Conservation (phyloP, 2,329 filamentous ascomycete species). For the Xylariaceae sp. region DNA sequence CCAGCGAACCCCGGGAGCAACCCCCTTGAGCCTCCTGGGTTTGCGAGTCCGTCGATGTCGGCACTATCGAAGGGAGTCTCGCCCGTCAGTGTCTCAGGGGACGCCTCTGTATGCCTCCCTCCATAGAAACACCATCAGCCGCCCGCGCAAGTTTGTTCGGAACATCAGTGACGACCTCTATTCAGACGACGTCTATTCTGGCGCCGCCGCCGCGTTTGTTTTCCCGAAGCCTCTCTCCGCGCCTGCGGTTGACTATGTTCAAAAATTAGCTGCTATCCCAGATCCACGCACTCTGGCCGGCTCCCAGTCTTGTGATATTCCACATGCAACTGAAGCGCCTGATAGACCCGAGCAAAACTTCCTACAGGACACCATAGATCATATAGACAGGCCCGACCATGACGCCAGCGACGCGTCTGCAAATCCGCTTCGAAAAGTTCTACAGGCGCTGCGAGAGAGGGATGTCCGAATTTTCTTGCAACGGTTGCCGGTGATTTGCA, state of each 20-base stretch:
- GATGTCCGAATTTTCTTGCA: conserved; percentile 24
- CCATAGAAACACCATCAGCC: not conserved
- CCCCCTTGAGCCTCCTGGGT: conserved; percentile 26
- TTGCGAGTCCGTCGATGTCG: conserved; percentile 24
- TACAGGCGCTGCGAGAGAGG: conserved; percentile 22
- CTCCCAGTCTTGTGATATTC: not conserved
- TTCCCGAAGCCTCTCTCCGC: conserved; percentile 1
- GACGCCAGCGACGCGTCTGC: not conserved
- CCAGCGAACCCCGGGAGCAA: conserved; percentile 24
- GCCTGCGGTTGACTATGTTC: conserved; percentile 15
- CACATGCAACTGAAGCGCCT: not conserved
- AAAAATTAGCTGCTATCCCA: conserved; percentile 8
- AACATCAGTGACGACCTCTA: not conserved
- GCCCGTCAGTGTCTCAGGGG: not conserved
- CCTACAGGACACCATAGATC: not conserved
- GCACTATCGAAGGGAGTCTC: conserved; percentile 1
- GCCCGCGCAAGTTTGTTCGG: not conserved
- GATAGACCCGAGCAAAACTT: not conserved
- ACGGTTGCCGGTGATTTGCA: conserved; percentile 20
- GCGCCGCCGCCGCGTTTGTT: not conserved
- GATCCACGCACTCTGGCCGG: not conserved
- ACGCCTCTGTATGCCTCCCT: not conserved
- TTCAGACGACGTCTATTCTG: conserved; percentile 11
- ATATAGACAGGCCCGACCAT: not conserved
- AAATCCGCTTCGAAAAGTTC: conserved; percentile 15